A percentile compares a stretch with the other conserved stretches of the same genome.
Evolutionary conservation across 176 grass and related monocot genomes (phyloP).

Genomic region (Carex pumila): DNA sequence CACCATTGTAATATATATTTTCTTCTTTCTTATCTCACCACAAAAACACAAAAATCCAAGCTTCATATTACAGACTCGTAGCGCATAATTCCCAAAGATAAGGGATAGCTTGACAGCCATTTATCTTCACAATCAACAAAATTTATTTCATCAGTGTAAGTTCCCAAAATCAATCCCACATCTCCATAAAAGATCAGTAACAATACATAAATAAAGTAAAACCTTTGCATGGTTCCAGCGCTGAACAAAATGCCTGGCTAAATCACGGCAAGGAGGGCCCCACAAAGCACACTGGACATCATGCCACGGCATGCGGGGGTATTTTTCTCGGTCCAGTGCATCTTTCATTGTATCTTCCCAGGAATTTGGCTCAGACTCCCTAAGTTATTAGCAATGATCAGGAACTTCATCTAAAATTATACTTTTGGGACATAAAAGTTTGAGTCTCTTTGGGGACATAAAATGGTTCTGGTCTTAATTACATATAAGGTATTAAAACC

Average conservation of each 20-base stretch:
- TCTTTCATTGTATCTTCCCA: constrained; percentile 99
- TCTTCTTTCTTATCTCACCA: neutral
- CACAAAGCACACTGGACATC: constrained; percentile 94
- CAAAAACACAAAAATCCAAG: neutral
- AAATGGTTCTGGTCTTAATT: neutral
- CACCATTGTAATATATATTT: neutral
- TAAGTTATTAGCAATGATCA: constrained; percentile 22
- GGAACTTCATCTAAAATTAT: neutral
- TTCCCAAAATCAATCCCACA: neutral
- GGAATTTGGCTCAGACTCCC: constrained; percentile 98
- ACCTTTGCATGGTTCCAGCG: constrained; percentile 99
- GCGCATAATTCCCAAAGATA: neutral
- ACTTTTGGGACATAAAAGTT: neutral
- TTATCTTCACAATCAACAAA: neutral
- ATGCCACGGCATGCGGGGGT: constrained; percentile 99
- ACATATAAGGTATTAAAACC: neutral
- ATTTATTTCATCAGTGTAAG: neutral
- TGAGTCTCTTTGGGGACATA: no score
- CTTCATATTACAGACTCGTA: neutral
- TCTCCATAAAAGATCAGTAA: neutral
- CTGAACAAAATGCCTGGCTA: constrained; percentile 97
- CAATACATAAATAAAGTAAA: constrained; percentile 19
- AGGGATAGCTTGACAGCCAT: neutral
- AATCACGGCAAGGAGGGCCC: constrained; percentile 87
- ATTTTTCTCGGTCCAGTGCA: constrained; percentile 85